A percentile compares a stretch with the other conserved stretches of the same genome.
Conservation (phyloP, 1,284 basidiomycete genomes). For the Sporisorium iseilematis-ciliati region DNA sequence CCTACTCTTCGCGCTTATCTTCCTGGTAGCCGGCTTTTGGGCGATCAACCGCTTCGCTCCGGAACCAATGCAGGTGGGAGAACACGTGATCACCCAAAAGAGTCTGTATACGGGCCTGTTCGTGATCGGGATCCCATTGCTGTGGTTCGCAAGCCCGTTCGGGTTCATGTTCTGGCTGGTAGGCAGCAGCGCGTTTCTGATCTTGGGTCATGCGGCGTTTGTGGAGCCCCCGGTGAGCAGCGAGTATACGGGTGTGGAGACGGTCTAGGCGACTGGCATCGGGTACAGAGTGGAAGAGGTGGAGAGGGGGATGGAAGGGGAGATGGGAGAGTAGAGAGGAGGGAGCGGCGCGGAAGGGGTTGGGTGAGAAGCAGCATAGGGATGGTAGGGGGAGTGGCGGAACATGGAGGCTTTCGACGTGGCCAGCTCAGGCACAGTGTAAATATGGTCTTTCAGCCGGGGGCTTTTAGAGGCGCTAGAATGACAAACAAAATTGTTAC, state of each 20-base stretch:
- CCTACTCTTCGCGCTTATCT: conserved; percentile 84
- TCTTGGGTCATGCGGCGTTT: conserved; percentile 82
- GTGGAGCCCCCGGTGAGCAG: conserved; percentile 90
- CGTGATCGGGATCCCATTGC: conserved; percentile 67
- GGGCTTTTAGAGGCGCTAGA: no score
- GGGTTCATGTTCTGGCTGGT: conserved; percentile 70
- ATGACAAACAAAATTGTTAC: no score
- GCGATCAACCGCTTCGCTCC: conserved; percentile 85
- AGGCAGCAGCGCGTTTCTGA: conserved; percentile 68
- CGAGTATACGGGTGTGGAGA: conserved; percentile 82
- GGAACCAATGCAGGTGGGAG: conserved; percentile 76
- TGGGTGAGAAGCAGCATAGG: no score
- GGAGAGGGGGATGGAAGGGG: not conserved
- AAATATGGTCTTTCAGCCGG: no score
- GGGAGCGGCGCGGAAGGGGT: no score
- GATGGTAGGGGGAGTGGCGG: no score
- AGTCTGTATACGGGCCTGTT: conserved; percentile 73
- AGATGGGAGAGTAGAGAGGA: no score
- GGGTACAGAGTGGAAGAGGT: no score
- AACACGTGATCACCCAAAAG: conserved; percentile 83
- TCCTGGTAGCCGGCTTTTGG: conserved; percentile 91
- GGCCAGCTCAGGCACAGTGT: no score
- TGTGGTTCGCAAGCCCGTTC: conserved; percentile 66
- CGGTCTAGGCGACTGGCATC: no score
- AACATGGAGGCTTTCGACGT: no score